phyloP scores from a whole-genome alignment of 2,329 filamentous ascomycete species.

The Sarocladiaceae sp. region DNA sequence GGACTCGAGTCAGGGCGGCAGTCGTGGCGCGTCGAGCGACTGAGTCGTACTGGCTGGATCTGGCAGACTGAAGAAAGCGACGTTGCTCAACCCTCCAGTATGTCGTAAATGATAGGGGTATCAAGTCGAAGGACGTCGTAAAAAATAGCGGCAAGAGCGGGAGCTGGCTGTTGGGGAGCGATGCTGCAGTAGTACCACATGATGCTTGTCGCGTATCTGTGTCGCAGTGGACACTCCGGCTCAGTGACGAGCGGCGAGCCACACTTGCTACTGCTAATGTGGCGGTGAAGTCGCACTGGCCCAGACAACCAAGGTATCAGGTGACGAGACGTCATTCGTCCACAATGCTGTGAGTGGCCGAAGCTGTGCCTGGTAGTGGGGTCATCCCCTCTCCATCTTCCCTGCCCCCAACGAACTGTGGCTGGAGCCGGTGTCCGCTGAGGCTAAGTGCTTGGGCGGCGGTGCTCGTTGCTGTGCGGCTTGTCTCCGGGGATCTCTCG shows the following conservation, averaged over 20 bases:
- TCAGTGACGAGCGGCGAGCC: not conserved
- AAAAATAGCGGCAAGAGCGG: not conserved
- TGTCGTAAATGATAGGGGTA: not conserved
- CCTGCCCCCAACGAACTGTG: not conserved
- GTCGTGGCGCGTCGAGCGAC: not conserved
- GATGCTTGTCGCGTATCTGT: conserved; percentile 8
- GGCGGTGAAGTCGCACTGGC: not conserved
- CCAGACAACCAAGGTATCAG: not conserved
- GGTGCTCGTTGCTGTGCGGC: not conserved
- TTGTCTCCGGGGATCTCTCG: conserved; percentile 7
- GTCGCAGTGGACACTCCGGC: not conserved
- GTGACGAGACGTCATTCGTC: conserved; percentile 9
- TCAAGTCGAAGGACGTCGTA: not conserved
- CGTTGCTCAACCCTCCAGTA: not conserved
- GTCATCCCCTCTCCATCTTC: not conserved
- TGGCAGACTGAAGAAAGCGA: not conserved
- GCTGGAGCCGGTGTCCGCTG: not conserved
- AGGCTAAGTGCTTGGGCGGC: not conserved
- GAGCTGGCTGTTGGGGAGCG: not conserved
- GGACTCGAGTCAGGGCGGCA: not conserved
- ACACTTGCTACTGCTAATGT: not conserved
- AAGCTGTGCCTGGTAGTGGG: not conserved
- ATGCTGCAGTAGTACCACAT: conserved; percentile 7
- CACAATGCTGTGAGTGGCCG: conserved; percentile 1
- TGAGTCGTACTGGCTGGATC: too few species aligned